Evolutionary conservation across 2,329 filamentous ascomycete species (phyloP), one percentile per base, ranked within the genome.

Genomic region (Capronia americana): DNA sequence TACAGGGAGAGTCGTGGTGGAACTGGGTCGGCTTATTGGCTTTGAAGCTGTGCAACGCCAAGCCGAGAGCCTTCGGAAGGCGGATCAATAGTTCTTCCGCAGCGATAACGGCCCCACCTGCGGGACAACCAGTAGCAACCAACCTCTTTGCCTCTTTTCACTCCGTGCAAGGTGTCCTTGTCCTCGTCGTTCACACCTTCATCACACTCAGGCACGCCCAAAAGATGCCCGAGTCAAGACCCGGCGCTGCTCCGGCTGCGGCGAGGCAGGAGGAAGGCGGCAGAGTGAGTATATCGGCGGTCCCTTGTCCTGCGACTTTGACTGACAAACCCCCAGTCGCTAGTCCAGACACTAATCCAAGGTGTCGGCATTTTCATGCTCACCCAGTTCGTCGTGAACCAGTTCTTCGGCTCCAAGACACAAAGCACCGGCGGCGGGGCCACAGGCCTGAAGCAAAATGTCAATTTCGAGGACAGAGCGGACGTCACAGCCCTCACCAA

Each of bases 401-500:
- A 86, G 68, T 83, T 87, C 75, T 82, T 87, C 70, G 81, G 82
- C 57, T 73, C 75, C 41, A 72, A 75, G 54, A 74, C 69, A 65
- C 66, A 72, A 34, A 67, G 69, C 17, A 41, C 20, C 34, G 50
- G 55, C 71, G 32, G 67, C 65, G 73, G 69, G 11, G 53, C 12
- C 53, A 73, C 70, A 46, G 54, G 41, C 41, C 65, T 65, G 10
- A 61, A 65, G 48, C 65, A 69, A 11, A 87, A 92, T 62, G 88
- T 90, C 30, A 79, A 88, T 20, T 93, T 88, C 75, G 81, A 84
- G 61, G 82, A 89, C 67, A 86, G 90, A 59, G 89, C 90, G n/a
- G 78, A 82, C 67, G 75, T 76, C 64, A 77, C 66, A 80, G 88
- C 74, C 77, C 88, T 79, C 71, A 89, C 88, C 24, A 79, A 83